Conservation (phyloP, 2,329 filamentous ascomycete genomes). For the Davidsoniella australis region DNA sequence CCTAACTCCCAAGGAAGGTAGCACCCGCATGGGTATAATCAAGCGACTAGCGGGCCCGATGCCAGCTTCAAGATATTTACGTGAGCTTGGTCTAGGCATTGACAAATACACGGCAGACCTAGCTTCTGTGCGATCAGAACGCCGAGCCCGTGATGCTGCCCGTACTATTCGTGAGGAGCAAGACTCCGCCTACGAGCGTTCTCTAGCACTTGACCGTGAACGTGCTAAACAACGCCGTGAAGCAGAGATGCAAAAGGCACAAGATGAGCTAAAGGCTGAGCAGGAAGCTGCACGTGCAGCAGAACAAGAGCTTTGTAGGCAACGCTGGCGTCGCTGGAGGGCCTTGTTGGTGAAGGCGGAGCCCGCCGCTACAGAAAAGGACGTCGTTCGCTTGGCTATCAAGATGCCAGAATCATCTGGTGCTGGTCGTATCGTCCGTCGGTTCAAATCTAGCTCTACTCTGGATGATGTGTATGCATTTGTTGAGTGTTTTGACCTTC, state of each 20-base stretch:
- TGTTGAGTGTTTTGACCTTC: conserved; percentile 70
- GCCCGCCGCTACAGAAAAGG: conserved; percentile 43
- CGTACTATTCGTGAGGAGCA: conserved; percentile 72
- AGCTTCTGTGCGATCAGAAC: conserved; percentile 53
- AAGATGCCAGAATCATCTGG: conserved; percentile 43
- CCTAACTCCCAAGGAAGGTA: conserved; percentile 68
- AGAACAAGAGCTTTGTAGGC: conserved; percentile 26
- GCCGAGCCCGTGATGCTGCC: conserved; percentile 66
- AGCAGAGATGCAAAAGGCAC: conserved; percentile 42
- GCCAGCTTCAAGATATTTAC: conserved; percentile 51
- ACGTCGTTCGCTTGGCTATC: conserved; percentile 53
- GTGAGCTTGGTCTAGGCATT: conserved; percentile 58
- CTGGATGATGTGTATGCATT: conserved; percentile 91
- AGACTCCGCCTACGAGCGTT: conserved; percentile 85
- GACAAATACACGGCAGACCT: conserved; percentile 62
- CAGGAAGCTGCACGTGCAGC: conserved; percentile 46
- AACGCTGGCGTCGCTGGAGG: conserved; percentile 71
- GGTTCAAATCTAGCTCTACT: conserved; percentile 50
- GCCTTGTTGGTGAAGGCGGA: conserved; percentile 49
- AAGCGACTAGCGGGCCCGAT: conserved; percentile 60
- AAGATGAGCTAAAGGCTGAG: conserved; percentile 39
- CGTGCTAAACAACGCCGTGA: conserved; percentile 61
- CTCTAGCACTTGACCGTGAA: conserved; percentile 73
- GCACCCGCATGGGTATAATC: conserved; percentile 79
- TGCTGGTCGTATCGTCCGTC: conserved; percentile 59